Percentiles rank a stretch among this genome's conserved stretches.
These are phyloP conservation scores for Hypomyces rosellus DNA, from an alignment of 2,329 filamentous ascomycete species.

Conservation along the genomic window DNA sequence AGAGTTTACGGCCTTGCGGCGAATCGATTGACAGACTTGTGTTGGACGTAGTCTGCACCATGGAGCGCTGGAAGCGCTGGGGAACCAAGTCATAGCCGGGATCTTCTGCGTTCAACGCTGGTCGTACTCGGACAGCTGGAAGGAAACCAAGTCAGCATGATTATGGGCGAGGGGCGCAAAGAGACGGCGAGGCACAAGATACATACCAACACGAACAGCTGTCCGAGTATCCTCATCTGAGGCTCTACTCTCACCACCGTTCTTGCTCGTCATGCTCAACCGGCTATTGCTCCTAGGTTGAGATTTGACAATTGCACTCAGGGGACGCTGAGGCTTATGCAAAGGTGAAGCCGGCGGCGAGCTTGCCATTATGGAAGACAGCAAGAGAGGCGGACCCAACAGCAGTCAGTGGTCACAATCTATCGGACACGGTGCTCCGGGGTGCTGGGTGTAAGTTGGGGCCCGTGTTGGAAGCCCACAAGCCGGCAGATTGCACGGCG, in stretches of 20 bases:
- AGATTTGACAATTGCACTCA: constrained; percentile 68
- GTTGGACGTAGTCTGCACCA: constrained; percentile 80
- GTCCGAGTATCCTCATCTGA: constrained; percentile 89
- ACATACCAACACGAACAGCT: constrained; percentile 90
- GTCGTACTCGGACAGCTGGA: constrained; percentile 84
- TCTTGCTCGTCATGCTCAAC: constrained; percentile 77
- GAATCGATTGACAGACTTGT: constrained; percentile 86
- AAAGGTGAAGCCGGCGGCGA: constrained; percentile 65
- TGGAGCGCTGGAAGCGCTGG: constrained; percentile 87
- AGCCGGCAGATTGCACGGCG: constrained; percentile 12
- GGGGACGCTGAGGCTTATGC: constrained; percentile 56
- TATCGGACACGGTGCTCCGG: neutral
- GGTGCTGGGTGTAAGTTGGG: neutral
- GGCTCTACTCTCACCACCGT: constrained; percentile 67
- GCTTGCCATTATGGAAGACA: constrained; percentile 49
- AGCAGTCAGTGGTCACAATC: constrained; percentile 6
- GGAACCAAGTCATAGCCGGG: constrained; percentile 93
- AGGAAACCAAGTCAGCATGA: neutral
- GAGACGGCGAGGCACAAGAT: constrained; percentile 24
- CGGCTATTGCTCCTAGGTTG: constrained; percentile 72
- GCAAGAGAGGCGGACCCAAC: constrained; percentile 11
- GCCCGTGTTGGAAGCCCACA: constrained; percentile 11
- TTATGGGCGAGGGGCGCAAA: neutral
- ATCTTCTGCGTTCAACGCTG: constrained; percentile 73
- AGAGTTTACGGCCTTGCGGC: constrained; percentile 86